Evolutionary conservation across 2,329 filamentous ascomycete genomes (phyloP).

Genomic region (Aspergillus bombycis): DNA sequence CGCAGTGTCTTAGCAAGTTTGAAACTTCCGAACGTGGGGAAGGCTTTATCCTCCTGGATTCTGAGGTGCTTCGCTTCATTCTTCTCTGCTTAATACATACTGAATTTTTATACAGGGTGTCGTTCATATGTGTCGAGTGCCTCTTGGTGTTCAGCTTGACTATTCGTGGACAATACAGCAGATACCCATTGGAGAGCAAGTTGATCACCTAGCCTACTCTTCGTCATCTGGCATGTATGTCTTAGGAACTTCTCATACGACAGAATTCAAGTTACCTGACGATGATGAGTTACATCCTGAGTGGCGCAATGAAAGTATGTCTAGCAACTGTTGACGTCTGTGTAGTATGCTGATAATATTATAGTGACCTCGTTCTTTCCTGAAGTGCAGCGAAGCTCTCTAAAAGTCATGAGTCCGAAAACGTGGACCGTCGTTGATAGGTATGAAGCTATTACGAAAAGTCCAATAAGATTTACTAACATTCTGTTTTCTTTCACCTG

Average conservation of each 20-base stretch:
- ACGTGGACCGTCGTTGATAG: slow-evolving; percentile 80
- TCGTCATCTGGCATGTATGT: slow-evolving; percentile 74
- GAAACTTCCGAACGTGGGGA: slow-evolving; percentile 70
- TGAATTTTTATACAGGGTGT: slow-evolving; percentile 55
- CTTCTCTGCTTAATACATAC: not conserved
- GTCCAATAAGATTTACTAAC: slow-evolving; percentile 11
- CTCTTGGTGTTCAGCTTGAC: slow-evolving; percentile 69
- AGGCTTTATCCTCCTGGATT: slow-evolving; percentile 82
- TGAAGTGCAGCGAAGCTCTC: slow-evolving; percentile 67
- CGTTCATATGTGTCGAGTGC: slow-evolving; percentile 74
- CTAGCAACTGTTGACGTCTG: not conserved
- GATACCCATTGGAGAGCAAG: slow-evolving; percentile 69
- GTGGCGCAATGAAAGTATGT: slow-evolving; percentile 71
- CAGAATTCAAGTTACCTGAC: slow-evolving; percentile 80
- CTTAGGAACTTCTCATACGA: slow-evolving; percentile 67
- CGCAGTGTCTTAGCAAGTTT: slow-evolving; percentile 74
- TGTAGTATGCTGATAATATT: slow-evolving; percentile 16
- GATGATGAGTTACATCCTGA: slow-evolving; percentile 83
- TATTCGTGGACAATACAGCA: slow-evolving; percentile 76
- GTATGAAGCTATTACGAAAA: slow-evolving; percentile 27
- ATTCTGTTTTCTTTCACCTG: slow-evolving; percentile 3
- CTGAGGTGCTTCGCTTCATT: slow-evolving; percentile 42
- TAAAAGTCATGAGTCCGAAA: slow-evolving; percentile 78
- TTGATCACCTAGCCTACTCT: slow-evolving; percentile 77
- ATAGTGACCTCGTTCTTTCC: slow-evolving; percentile 63